phyloP scores from a whole-genome alignment of 225 moss, liverwort and hornwort species.

The Lunularia cruciata region DNA sequence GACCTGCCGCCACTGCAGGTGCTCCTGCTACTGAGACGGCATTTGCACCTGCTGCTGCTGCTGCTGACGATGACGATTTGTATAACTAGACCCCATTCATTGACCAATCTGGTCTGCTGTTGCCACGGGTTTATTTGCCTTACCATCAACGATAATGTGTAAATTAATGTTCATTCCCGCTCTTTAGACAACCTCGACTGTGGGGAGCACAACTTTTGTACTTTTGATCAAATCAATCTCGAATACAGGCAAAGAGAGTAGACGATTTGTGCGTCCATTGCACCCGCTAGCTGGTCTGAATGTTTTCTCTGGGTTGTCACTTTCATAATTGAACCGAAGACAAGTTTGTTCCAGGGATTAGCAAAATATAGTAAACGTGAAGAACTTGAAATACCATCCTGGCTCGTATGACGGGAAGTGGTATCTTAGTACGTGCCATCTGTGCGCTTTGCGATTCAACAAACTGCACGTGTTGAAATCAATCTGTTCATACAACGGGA shows the following conservation, averaged over 20 bases:
- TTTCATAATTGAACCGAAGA: too few relatives aligned
- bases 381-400: too few relatives aligned
- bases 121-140: not conserved
- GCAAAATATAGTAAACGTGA: too few relatives aligned
- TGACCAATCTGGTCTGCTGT: not conserved
- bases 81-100: conserved; percentile 44
- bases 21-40: conserved; percentile 35
- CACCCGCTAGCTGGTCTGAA: too few relatives aligned
- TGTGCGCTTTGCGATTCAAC: too few relatives aligned
- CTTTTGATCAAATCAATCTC: conserved; percentile 9
- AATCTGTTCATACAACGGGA: too few relatives aligned
- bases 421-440: too few relatives aligned
- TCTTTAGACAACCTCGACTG: not conserved
- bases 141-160: conserved; percentile 5
- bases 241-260: not conserved
- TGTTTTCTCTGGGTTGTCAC: too few relatives aligned
- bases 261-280: too few relatives aligned
- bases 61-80: conserved; percentile 64
- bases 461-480: too few relatives aligned
- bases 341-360: too few relatives aligned
- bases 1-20: conserved; percentile 33
- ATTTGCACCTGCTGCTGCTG: conserved; percentile 46
- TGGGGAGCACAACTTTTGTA: conserved; percentile 9
- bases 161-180: conserved; percentile 11
- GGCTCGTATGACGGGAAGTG: too few relatives aligned